phyloP scores from a whole-genome alignment of 2,329 filamentous ascomycete species.

The Dichotomopilus funicola region DNA sequence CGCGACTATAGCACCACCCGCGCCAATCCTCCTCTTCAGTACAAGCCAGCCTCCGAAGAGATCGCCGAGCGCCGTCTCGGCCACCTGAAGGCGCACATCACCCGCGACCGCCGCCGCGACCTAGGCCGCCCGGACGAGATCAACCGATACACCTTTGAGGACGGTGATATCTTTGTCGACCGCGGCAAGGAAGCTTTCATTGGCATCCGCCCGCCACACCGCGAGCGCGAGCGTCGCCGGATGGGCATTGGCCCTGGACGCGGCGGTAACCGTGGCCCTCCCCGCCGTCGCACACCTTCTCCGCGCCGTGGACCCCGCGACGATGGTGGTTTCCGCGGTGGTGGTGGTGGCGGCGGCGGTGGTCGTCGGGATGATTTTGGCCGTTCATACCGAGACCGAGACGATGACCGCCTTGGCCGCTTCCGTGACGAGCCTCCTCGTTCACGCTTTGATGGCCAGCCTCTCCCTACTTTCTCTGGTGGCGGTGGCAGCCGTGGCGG shows the following conservation, averaged over 20 bases:
- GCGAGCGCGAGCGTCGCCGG: slow-evolving; percentile 39
- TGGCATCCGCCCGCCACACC: slow-evolving; percentile 54
- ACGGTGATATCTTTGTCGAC: slow-evolving; percentile 60
- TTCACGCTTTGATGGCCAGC: slow-evolving; percentile 22
- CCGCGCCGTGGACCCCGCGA: slow-evolving; percentile 8
- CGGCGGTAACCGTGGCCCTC: slow-evolving; percentile 5
- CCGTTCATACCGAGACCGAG: neutral
- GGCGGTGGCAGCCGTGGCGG: slow-evolving; percentile 12
- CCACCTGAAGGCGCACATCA: slow-evolving; percentile 44
- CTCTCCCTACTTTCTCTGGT: slow-evolving; percentile 20
- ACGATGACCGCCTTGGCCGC: neutral
- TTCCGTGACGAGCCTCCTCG: slow-evolving; percentile 15
- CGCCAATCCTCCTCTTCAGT: slow-evolving; percentile 38
- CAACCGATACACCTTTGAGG: slow-evolving; percentile 68
- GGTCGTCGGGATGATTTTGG: neutral
- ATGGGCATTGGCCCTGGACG: slow-evolving; percentile 28
- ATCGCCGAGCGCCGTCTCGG: slow-evolving; percentile 60
- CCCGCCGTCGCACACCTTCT: slow-evolving; percentile 4
- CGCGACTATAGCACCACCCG: slow-evolving; percentile 29
- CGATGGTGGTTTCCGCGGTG: slow-evolving; percentile 1
- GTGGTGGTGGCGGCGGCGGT: neutral
- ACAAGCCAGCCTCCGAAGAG: slow-evolving; percentile 55
- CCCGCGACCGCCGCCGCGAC: slow-evolving; percentile 34
- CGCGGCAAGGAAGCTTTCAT: slow-evolving; percentile 64
- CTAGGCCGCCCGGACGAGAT: slow-evolving; percentile 48